Conservation (phyloP, 2,329 filamentous ascomycete species). For the Aspergillus clavatus region DNA sequence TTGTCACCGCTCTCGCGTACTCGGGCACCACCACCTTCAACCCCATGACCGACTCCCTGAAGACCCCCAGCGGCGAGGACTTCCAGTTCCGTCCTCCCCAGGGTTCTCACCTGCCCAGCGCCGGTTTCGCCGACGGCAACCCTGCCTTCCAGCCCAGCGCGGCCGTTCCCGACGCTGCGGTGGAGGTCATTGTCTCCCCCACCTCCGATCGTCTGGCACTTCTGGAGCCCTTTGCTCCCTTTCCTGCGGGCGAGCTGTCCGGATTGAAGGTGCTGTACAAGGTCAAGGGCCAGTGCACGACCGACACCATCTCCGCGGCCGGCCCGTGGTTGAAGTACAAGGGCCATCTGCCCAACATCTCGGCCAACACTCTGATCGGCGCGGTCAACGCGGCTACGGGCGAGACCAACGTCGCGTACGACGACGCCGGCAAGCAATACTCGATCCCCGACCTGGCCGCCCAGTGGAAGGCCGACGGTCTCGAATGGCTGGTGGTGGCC, state of each 20-base stretch:
- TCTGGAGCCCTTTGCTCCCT: slow-evolving; percentile 82
- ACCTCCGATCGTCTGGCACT: slow-evolving; percentile 86
- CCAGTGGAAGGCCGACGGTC: slow-evolving; percentile 70
- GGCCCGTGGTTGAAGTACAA: slow-evolving; percentile 99
- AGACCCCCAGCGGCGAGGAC: slow-evolving; percentile 69
- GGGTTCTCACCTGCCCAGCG: slow-evolving; percentile 57
- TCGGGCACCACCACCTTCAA: slow-evolving; percentile 93
- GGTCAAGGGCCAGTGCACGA: slow-evolving; percentile 96
- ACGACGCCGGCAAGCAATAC: slow-evolving; percentile 67
- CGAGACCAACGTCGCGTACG: slow-evolving; percentile 89
- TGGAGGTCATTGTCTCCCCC: slow-evolving; percentile 73
- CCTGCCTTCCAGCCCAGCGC: slow-evolving; percentile 67
- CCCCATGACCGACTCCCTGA: slow-evolving; percentile 80
- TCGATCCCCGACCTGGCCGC: slow-evolving; percentile 84
- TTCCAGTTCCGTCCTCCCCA: slow-evolving; percentile 80
- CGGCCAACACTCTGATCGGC: slow-evolving; percentile 93
- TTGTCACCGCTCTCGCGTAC: slow-evolving; percentile 95
- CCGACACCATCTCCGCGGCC: slow-evolving; percentile 95
- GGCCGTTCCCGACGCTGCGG: slow-evolving; percentile 64
- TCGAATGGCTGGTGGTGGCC: slow-evolving; percentile 88
- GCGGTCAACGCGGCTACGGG: slow-evolving; percentile 87
- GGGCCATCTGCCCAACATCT: slow-evolving; percentile 96
- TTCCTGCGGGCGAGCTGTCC: slow-evolving; percentile 69
- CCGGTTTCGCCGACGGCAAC: slow-evolving; percentile 78
- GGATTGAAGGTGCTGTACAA: slow-evolving; percentile 88